Conservation (phyloP, 1,284 basidiomycete species). For the Pulveroboletus sp. region DNA sequence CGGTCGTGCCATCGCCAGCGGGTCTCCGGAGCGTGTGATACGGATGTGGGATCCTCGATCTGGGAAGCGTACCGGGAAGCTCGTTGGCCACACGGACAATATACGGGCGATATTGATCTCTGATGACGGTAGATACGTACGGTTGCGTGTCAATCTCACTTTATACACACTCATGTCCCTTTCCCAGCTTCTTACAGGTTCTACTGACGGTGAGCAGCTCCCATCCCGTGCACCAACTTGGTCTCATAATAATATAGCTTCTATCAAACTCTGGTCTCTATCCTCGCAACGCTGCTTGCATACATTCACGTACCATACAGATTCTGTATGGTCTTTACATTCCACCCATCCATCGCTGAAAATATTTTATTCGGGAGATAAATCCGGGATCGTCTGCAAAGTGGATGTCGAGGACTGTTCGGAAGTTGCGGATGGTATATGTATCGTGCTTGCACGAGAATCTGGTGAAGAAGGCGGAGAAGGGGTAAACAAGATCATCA, state of each 20-base stretch:
- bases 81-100: conserved; percentile 97
- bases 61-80: conserved; percentile 68
- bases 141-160: conserved; percentile 33
- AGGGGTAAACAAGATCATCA: conserved; percentile 85
- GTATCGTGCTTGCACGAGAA: conserved; percentile 81
- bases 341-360: conserved; percentile 88
- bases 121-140: conserved; percentile 86
- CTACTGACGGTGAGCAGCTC: conserved; percentile 70
- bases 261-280: conserved; percentile 92
- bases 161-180: conserved; percentile 18
- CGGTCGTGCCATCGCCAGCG: conserved; percentile 83
- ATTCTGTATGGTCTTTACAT: conserved; percentile 93
- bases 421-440: conserved; percentile 87
- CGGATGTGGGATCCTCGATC: conserved; percentile 92
- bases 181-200: conserved; percentile 79
- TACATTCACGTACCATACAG: conserved; percentile 94
- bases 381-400: conserved; percentile 85
- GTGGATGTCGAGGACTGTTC: conserved; percentile 84
- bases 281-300: conserved; percentile 87
- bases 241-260: conserved; percentile 47
- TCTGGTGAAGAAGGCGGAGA: conserved; percentile 44
- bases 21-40: conserved; percentile 89
- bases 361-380: conserved; percentile 95
- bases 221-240: background rate
- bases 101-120: conserved; percentile 87